Conservation (phyloP, 345 rosid species). For the Pugionium cornutum region DNA sequence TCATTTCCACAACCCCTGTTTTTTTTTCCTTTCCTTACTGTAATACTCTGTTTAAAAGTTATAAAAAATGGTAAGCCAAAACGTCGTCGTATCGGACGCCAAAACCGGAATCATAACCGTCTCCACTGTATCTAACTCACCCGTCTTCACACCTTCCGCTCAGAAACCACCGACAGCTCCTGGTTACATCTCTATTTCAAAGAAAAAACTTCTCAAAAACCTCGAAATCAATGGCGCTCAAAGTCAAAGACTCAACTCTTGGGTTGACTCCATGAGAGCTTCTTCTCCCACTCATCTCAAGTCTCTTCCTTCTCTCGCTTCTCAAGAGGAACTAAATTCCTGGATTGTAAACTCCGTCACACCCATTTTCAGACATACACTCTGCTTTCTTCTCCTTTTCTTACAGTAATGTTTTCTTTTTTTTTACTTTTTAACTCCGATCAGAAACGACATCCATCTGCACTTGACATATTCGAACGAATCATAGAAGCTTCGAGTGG, state of each 20-base stretch:
- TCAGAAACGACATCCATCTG: constrained; percentile 85
- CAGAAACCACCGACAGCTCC: constrained; percentile 78
- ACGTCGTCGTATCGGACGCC: constrained; percentile 58
- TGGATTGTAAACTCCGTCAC: constrained; percentile 58
- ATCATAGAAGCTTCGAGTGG: constrained; percentile 71
- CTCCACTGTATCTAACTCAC: constrained; percentile 44
- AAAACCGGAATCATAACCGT: constrained; percentile 47
- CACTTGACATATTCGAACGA: constrained; percentile 70
- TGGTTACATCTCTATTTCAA: constrained; percentile 52
- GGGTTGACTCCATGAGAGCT: constrained; percentile 91
- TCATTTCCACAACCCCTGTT: constrained; percentile 6
- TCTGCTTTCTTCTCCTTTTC: neutral
- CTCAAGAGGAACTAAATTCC: constrained; percentile 48
- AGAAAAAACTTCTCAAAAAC: constrained; percentile 53
- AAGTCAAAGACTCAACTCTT: constrained; percentile 57
- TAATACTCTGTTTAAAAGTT: neutral
- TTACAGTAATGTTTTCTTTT: neutral
- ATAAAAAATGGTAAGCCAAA: constrained; percentile 55
- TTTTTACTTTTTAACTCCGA: neutral
- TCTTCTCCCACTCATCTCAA: constrained; percentile 88
- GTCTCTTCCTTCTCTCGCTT: constrained; percentile 51
- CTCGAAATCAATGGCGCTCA: constrained; percentile 58
- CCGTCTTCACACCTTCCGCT: constrained; percentile 44
- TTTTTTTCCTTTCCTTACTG: neutral
- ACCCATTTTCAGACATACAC: neutral